These are phyloP conservation scores for Coemansia erecta DNA, from an alignment of 192 early-diverging fungal genomes.

Conservation along the genomic window DNA sequence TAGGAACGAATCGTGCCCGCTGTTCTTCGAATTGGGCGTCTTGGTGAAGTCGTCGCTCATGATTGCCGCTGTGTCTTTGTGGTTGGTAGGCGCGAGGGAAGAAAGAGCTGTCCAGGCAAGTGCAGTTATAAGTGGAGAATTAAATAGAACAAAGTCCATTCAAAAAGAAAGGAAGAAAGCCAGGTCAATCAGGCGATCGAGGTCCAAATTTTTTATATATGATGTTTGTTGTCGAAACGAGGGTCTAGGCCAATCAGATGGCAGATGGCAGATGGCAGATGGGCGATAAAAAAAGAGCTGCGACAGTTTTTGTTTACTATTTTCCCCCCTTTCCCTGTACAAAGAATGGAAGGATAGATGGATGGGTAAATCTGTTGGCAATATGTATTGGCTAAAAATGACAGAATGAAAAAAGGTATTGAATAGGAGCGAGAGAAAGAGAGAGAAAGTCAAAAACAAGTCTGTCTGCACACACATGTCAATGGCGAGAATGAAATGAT, in stretches of 20 bases:
- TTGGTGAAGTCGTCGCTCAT: conserved; percentile 5
- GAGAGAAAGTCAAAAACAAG: too few species aligned
- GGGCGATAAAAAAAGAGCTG: too few species aligned
- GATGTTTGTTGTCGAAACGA: too few species aligned
- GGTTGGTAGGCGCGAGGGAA: background rate
- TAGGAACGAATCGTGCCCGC: background rate
- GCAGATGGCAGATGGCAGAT: background rate
- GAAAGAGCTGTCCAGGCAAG: conserved; percentile 2
- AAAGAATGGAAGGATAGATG: too few species aligned
- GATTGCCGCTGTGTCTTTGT: background rate
- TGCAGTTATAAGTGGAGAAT: conserved; percentile 4
- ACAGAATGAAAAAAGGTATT: background rate
- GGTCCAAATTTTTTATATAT: too few species aligned
- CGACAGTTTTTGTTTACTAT: background rate
- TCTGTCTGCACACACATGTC: too few species aligned
- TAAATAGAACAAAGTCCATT: conserved; percentile 12
- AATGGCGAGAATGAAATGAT: too few species aligned
- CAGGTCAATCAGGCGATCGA: background rate
- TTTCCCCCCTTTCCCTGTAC: background rate
- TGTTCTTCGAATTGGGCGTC: background rate
- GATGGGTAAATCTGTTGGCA: too few species aligned
- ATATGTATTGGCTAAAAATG: background rate
- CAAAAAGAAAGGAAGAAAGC: background rate
- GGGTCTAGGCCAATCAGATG: too few species aligned
- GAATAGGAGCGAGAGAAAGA: background rate